These are phyloP conservation scores for Asterella californica DNA, from an alignment of 225 moss, liverwort and hornwort genomes.

Conservation along the genomic window DNA sequence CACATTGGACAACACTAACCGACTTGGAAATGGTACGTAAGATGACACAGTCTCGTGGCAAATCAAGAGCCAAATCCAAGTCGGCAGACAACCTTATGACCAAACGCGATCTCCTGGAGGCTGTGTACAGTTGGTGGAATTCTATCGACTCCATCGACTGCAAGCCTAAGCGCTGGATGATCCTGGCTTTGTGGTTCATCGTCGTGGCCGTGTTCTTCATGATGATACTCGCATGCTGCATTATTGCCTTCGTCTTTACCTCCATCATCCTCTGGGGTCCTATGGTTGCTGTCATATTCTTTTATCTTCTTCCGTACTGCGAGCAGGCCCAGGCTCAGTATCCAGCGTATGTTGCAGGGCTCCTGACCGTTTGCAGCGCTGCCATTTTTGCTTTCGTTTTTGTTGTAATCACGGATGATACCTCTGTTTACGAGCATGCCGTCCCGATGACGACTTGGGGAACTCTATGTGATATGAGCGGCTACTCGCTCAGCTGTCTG, in stretches of 20 bases:
- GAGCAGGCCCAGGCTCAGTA: constrained; percentile 9
- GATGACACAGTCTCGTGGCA: constrained; percentile 13
- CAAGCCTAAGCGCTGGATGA: constrained; percentile 17
- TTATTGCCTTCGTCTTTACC: constrained; percentile 12
- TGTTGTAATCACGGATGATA: constrained; percentile 4
- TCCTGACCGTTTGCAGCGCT: constrained; percentile 19
- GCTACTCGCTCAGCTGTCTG: constrained; percentile 9
- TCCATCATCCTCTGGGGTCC: constrained; percentile 22
- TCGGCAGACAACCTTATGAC: neutral
- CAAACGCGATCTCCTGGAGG: constrained; percentile 7
- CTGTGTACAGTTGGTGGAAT: constrained; percentile 13
- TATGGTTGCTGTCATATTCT: constrained; percentile 19
- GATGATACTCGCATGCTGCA: constrained; percentile 13
- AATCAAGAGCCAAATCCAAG: constrained; percentile 4
- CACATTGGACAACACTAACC: neutral
- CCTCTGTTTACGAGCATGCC: neutral
- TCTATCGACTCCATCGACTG: constrained; percentile 9
- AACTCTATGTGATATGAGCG: constrained; percentile 5
- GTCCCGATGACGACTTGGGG: constrained; percentile 7
- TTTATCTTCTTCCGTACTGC: constrained; percentile 16
- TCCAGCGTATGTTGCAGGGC: constrained; percentile 18
- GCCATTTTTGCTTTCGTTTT: constrained; percentile 13
- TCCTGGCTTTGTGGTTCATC: constrained; percentile 14
- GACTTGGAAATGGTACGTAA: constrained; percentile 13
- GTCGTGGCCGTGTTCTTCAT: constrained; percentile 6